Base-by-base conservation (phyloP, 1,284 basidiomycete species). In the Trametes versicolor region DNA sequence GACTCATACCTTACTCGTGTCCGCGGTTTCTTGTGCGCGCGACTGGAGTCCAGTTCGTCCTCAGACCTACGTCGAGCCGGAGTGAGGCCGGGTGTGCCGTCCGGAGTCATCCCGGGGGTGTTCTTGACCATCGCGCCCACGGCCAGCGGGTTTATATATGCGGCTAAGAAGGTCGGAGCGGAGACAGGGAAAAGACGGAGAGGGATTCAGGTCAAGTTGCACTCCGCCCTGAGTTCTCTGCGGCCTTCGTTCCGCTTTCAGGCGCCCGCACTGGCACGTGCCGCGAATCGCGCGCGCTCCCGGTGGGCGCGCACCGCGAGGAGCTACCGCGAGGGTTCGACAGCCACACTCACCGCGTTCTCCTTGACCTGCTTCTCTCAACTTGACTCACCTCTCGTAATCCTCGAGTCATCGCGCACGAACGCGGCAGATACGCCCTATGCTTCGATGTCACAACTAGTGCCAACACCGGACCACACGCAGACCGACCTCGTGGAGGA, bases 1-100 rank as follows among this genome's bases (percentile, higher is more conserved):
- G 53, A 25, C 29, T 32, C 79, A 67, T 76, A 87, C 91, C 92
- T 93, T 71, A 93, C 91, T 78, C 91, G 82, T 34, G 89, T 92
- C 64, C 91, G 80, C 63, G 89, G 81, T 77, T 90, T 94, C 81
- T 93, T 94, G 21, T 83, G 77, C 32, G 81, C 77, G 23, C 81
- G 67, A 45, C 76, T 74, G 8, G 74, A 64, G 51, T 85, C 82
- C 19, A 66, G 41, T 10, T 90, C 89, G 39, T 90, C 90, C 39
- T 90, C 88, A 3, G 80, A 76, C 75, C 90, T 91, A 73, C 87
- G 89, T 68, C 88, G 81, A 10, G 66, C 43, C 23, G 67, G 72
- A 29, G 71, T 73, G 45, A 66, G 63, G 41, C 71, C 71, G 50
- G 69, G 64, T 15, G 69, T 65, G 47, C 58, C 59, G 23, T 72